A percentile compares a stretch with the other conserved stretches of the same genome.
Evolutionary conservation across 2,329 filamentous ascomycete species (phyloP).

Genomic region (Aspergillus uvarum): DNA sequence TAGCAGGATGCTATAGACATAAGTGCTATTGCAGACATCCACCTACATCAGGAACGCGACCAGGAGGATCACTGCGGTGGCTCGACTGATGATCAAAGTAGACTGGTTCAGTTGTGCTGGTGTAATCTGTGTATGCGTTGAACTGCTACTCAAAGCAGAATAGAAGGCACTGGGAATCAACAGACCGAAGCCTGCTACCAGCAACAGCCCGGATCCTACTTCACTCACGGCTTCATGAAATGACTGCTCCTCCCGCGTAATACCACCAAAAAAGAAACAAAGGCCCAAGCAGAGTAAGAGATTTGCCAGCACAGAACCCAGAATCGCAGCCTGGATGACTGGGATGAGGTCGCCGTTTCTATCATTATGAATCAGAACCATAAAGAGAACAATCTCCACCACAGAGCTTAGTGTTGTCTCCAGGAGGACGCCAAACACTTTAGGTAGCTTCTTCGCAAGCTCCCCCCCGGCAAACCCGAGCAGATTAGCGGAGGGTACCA

Average conservation of each 20-base stretch:
- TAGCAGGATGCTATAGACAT: conserved; percentile 6
- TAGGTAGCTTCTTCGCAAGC: conserved; percentile 71
- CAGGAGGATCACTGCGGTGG: conserved; percentile 69
- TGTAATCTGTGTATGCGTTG: conserved; percentile 36
- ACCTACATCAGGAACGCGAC: conserved; percentile 64
- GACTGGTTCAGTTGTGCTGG: conserved; percentile 49
- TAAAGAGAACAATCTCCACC: conserved; percentile 81
- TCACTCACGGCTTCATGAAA: conserved; percentile 78
- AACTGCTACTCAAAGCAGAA: conserved; percentile 47
- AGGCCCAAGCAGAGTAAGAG: conserved; percentile 75
- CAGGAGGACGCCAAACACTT: conserved; percentile 56
- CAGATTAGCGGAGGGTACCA: conserved; percentile 74
- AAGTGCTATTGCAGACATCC: not conserved
- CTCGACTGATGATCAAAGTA: conserved; percentile 66
- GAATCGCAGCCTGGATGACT: conserved; percentile 80
- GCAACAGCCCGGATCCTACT: conserved; percentile 71
- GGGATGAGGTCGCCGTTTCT: conserved; percentile 49
- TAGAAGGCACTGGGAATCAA: conserved; percentile 49
- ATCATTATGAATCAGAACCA: conserved; percentile 66
- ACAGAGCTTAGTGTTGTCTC: conserved; percentile 66
- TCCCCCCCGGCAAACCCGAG: conserved; percentile 74
- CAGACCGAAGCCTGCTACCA: conserved; percentile 67
- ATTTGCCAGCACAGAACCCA: conserved; percentile 80
- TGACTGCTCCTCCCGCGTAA: conserved; percentile 63
- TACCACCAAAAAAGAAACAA: conserved; percentile 76